Percentiles rank a stretch among this genome's conserved stretches.
These are phyloP conservation scores for Colletotrichum liriopes DNA, from an alignment of 2,329 filamentous ascomycete genomes.

Conservation along the genomic window DNA sequence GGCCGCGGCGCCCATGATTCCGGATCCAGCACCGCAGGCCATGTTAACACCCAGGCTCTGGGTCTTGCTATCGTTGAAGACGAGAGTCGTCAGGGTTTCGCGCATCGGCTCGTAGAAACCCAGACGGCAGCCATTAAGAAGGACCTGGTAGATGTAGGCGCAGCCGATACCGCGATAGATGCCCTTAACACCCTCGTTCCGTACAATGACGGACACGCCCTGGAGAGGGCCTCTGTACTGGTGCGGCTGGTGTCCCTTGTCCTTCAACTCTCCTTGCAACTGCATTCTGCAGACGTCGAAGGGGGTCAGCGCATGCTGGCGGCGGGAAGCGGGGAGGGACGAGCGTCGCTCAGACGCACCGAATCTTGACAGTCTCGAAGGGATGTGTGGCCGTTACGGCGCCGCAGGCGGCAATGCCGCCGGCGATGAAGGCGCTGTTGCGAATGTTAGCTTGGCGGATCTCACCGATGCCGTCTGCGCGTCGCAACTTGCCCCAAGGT, in stretches of 20 bases:
- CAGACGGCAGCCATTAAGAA: conserved; percentile 95
- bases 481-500: conserved; percentile 58
- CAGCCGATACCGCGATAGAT: conserved; percentile 91
- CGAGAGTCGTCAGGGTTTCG: conserved; percentile 74
- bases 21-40: conserved; percentile 90
- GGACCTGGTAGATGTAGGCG: conserved; percentile 96
- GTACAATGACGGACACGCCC: conserved; percentile 89
- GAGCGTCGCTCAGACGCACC: conserved; percentile 66
- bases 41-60: conserved; percentile 95
- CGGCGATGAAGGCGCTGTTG: conserved; percentile 88
- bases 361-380: conserved; percentile 99
- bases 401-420: conserved; percentile 96
- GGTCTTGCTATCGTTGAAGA: conserved; percentile 80
- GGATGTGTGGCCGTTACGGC: conserved; percentile 98
- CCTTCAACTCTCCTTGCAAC: conserved; percentile 93
- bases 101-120: conserved; percentile 98
- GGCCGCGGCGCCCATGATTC: conserved; percentile 91
- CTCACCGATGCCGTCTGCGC: conserved; percentile 14
- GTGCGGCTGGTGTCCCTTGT: conserved; percentile 86
- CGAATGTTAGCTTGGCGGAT: conserved; percentile 32
- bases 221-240: conserved; percentile 94
- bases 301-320: conserved; percentile 33
- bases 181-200: conserved; percentile 89
- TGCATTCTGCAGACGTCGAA: conserved; percentile 77
- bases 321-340: conserved; percentile 28